Base-by-base conservation (phyloP, 495 filamentous ascomycete genomes). In the Oidiodendron maius region DNA sequence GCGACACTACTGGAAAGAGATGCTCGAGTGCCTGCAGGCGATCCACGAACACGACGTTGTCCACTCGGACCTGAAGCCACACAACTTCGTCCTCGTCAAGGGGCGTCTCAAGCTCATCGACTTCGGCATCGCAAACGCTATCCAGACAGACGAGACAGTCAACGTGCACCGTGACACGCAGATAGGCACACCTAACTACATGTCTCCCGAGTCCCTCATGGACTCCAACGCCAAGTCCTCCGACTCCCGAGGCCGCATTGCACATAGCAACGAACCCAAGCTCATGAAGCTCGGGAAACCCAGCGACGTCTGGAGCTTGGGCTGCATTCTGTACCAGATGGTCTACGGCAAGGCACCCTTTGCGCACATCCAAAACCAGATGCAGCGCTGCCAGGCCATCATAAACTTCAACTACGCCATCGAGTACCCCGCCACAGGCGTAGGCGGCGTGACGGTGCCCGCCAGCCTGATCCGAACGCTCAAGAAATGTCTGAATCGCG, bases 1-100 rank as follows among this genome's bases (percentile, higher is more conserved):
- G n/a, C 84, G 93, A 8, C 89, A 88, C 66, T 95, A 95, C 70
- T 98, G 93, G 93, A 89, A 90, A 60, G 93, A 98, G 67, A 97
- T 98, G 94, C 84, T 98, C 3, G 88, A 94, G 58, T 98, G 93
- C 64, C 83, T 98, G 3, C 77, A 86, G 43, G 77, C 91, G 2
- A 89, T 98, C 0, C 93, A 98, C 61, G 74, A 82, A 1, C 70
- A 82, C 56, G 90, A 95, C 62, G 89, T 98, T 42, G 91, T 98
- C 10, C 93, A 98, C 64, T 94, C 87, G 2, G 93, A 98, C 61
- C 75, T 98, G 24, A 98, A 98, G 60, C 93, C 93, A 1, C 89
- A 90, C 50, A 98, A 95, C 56, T 95, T 95, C 53, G 84, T 95
- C 35, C 72, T 94, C n/a, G 83, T 90, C 12, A 78, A 89, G 55